Conservation (phyloP, 2,329 filamentous ascomycete genomes). For the Alternaria brassicicola region DNA sequence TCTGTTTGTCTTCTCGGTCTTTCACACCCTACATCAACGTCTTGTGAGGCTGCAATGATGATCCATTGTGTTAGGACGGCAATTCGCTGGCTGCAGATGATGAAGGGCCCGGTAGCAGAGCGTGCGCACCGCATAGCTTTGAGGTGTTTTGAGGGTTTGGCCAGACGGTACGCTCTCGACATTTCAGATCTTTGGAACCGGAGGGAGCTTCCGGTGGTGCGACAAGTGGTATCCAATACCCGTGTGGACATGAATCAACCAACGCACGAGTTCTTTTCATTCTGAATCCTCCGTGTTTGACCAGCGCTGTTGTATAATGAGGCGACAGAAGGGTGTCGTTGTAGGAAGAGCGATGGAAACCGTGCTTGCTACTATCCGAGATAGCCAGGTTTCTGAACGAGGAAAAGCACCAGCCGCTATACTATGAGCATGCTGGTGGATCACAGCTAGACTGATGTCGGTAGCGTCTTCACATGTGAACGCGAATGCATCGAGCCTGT, state of each 20-base stretch:
- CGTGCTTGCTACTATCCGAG: not conserved
- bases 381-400: not conserved
- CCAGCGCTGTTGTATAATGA: not conserved
- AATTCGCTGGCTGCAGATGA: conserved; percentile 43
- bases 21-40: conserved; percentile 33
- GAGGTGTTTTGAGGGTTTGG: conserved; percentile 25
- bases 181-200: conserved; percentile 14
- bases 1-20: conserved; percentile 49
- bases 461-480: not conserved
- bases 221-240: not conserved
- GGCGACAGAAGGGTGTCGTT: not conserved
- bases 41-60: conserved; percentile 26
- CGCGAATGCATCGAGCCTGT: not conserved
- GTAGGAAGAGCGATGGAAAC: not conserved
- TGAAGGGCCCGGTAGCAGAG: conserved; percentile 39
- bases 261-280: not conserved
- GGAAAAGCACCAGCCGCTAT: not conserved
- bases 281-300: not conserved
- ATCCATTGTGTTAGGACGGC: conserved; percentile 38
- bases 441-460: not conserved
- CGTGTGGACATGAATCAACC: not conserved
- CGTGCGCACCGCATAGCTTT: conserved; percentile 32
- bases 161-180: conserved; percentile 24
- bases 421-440: not conserved
- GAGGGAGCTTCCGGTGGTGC: conserved; percentile 3